Percentiles rank a stretch among this genome's conserved stretches.
Conservation (phyloP, 2,329 filamentous ascomycete species). For the Neopestalotiopsis sp. region DNA sequence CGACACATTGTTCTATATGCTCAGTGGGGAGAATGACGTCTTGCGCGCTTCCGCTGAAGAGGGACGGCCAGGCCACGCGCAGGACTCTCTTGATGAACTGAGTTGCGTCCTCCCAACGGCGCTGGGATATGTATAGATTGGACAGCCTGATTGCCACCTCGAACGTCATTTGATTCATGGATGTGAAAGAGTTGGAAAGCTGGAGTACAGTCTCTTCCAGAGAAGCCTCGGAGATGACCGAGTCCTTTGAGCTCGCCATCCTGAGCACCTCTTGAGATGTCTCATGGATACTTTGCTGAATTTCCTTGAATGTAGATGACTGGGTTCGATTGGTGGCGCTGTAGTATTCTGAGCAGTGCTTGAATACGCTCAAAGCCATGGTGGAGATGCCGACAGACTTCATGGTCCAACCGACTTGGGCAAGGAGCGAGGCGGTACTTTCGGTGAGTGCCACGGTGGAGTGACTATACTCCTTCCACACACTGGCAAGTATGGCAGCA, state of each 20-base stretch:
- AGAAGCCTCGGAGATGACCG: conserved; percentile 43
- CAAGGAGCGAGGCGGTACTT: conserved; percentile 39
- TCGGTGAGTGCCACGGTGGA: conserved; percentile 43
- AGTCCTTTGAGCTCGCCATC: conserved; percentile 37
- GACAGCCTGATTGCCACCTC: conserved; percentile 45
- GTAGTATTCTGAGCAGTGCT: conserved; percentile 42
- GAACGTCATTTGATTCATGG: conserved; percentile 45
- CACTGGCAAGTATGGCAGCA: conserved; percentile 47
- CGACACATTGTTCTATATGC: conserved; percentile 49
- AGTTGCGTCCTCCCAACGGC: conserved; percentile 51
- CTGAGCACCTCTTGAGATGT: conserved; percentile 48
- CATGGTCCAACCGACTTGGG: conserved; percentile 49
- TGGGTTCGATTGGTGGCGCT: conserved; percentile 41
- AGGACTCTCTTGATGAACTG: conserved; percentile 49
- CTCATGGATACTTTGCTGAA: conserved; percentile 47
- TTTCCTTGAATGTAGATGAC: conserved; percentile 42
- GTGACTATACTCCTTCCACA: conserved; percentile 52
- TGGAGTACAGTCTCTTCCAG: conserved; percentile 50
- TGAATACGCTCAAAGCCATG: conserved; percentile 52
- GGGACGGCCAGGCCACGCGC: conserved; percentile 48
- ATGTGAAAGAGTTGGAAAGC: conserved; percentile 42
- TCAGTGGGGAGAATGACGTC: conserved; percentile 47
- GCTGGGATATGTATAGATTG: conserved; percentile 47
- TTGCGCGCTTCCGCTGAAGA: conserved; percentile 48
- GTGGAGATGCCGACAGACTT: conserved; percentile 48